phyloP scores from a whole-genome alignment of 2,329 filamentous ascomycete species.

The Exophiala lecanii-corni region DNA sequence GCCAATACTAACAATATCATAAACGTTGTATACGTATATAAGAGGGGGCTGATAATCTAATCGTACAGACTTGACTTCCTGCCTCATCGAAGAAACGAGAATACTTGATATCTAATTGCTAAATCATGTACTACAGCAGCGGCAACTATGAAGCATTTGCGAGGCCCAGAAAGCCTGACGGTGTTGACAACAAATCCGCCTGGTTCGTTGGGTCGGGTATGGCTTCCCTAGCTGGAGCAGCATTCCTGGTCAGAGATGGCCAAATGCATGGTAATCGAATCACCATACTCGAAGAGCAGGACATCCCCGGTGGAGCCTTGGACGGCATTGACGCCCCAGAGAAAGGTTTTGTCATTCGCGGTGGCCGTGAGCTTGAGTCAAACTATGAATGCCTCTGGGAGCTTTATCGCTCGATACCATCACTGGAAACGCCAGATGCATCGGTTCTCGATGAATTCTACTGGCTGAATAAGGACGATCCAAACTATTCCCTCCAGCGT shows the following conservation, averaged over 20 bases:
- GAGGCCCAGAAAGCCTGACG: conserved; percentile 9
- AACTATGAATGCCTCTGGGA: conserved; percentile 33
- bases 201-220: conserved; percentile 37
- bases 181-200: conserved; percentile 19
- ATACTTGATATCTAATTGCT: no score
- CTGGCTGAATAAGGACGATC: conserved; percentile 17
- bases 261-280: conserved; percentile 32
- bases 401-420: conserved; percentile 33
- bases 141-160: conserved; percentile 15
- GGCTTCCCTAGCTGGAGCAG: conserved; percentile 34
- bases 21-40: no score
- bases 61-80: no score
- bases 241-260: conserved; percentile 34
- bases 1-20: no score
- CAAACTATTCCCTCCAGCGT: conserved; percentile 10
- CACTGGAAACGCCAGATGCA: conserved; percentile 8
- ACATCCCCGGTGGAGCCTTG: conserved; percentile 31
- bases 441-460: conserved; percentile 17
- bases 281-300: conserved; percentile 34
- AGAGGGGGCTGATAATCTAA: no score
- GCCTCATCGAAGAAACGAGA: no score
- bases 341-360: conserved; percentile 35
- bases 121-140: conserved; percentile 17
- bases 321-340: conserved; percentile 29
- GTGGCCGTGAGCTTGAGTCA: conserved; percentile 33